phyloP scores from a whole-genome alignment of 768 basidiomycete species.

The Rhodosporidiobolus odoratus region DNA sequence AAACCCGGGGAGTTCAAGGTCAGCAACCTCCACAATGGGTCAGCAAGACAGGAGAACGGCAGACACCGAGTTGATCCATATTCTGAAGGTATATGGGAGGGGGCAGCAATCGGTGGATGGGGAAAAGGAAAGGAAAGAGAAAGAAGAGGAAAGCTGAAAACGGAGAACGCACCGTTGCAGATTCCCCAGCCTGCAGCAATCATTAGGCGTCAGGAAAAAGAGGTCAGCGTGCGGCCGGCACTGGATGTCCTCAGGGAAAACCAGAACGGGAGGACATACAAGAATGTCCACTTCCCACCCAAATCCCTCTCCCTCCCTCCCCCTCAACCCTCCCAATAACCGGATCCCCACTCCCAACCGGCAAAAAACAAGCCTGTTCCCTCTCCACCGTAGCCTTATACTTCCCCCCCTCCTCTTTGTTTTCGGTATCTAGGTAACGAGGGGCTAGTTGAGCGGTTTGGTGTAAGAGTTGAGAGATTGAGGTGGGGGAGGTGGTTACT shows the following conservation, averaged over 20 bases:
- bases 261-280: constrained; percentile 55
- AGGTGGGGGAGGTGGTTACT: constrained; percentile 57
- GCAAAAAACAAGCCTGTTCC: constrained; percentile 73
- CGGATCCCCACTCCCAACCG: constrained; percentile 62
- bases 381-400: constrained; percentile 54
- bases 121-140: not conserved
- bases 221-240: too few species aligned
- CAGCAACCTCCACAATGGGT: too few species aligned
- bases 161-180: not conserved
- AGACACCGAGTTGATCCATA: too few species aligned
- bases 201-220: not conserved
- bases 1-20: too few species aligned
- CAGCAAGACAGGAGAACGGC: too few species aligned
- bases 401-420: constrained; percentile 52
- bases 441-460: constrained; percentile 46
- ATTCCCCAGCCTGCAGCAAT: constrained; percentile 11
- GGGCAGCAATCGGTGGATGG: too few species aligned
- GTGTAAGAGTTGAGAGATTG: constrained; percentile 54
- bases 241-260: constrained; percentile 39
- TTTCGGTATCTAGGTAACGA: constrained; percentile 33
- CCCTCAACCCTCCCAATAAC: constrained; percentile 61
- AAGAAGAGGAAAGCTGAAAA: not conserved
- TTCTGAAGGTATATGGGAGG: too few species aligned
- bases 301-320: constrained; percentile 53
- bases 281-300: constrained; percentile 71